A percentile compares a stretch with the other conserved stretches of the same genome.
Conservation (phyloP, 371 early-diverging fungal genomes). For the Mucor irregularis region DNA sequence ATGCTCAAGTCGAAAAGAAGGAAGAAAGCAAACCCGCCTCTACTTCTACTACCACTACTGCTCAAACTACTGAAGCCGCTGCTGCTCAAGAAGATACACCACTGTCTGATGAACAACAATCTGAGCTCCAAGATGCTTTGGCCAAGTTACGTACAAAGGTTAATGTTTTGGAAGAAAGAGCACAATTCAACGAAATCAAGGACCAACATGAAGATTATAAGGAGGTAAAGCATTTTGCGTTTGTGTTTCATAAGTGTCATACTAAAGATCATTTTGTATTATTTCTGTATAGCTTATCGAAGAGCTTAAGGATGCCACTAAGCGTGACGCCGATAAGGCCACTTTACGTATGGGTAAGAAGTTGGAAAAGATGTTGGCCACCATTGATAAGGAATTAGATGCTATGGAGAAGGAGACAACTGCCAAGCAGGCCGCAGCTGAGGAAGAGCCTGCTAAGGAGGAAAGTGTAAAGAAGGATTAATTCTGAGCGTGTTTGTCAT, state of each 20-base stretch:
- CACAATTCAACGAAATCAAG: slow-evolving; percentile 65
- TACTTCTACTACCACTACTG: neutral
- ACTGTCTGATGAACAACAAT: slow-evolving; percentile 63
- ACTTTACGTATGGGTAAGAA: slow-evolving; percentile 57
- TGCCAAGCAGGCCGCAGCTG: neutral
- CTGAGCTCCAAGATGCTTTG: slow-evolving; percentile 65
- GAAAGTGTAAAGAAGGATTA: slow-evolving; percentile 1
- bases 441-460: neutral
- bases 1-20: slow-evolving; percentile 10
- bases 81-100: slow-evolving; percentile 6
- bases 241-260: neutral
- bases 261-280: neutral
- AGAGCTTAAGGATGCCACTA: slow-evolving; percentile 57
- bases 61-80: slow-evolving; percentile 1
- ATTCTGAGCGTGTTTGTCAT: neutral
- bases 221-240: slow-evolving; percentile 55
- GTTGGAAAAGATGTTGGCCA: slow-evolving; percentile 66
- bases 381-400: slow-evolving; percentile 72
- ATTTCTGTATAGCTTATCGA: slow-evolving; percentile 44
- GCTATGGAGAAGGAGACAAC: slow-evolving; percentile 43
- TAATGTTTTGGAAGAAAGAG: slow-evolving; percentile 66
- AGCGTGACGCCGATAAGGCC: slow-evolving; percentile 58
- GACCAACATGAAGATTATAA: slow-evolving; percentile 68
- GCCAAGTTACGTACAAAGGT: slow-evolving; percentile 64
- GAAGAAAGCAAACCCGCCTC: slow-evolving; percentile 2